Base-by-base conservation (phyloP, 768 basidiomycete genomes). In the Mrakia gelida region DNA sequence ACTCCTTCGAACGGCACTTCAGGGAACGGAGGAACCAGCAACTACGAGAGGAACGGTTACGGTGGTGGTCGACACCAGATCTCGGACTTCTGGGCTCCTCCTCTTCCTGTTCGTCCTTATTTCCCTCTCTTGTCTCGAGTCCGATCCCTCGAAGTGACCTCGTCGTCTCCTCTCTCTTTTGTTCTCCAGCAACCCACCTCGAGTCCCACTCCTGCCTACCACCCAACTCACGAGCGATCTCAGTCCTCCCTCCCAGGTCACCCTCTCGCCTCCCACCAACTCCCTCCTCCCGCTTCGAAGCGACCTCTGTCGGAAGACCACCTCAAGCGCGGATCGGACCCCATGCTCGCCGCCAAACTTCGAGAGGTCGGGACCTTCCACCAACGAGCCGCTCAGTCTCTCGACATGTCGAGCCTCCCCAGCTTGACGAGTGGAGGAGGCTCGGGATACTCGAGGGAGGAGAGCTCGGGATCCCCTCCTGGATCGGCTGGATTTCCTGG, bases 361-460 rank as follows among this genome's bases (percentile, higher is more conserved):
- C 85, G 92, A 92, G 78, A 91, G 91, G 80, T 85, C 87, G 67
- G 67, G 6, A 23, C 78, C 92, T 92, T 8, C 90, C 92, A 73
- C 85, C 92, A 92, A 7, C 91, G 93, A 70, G 91, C 92, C 6
- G 94, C 94, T 0, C 94, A 95, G 83, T 93, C 92, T 7, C 90
- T 96, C 68, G 94, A 96, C 83, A 86, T 96, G 80, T 38, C 34
- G 18, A 73, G 56, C 32, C 73, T 56, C n/a, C 54, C 61, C 28
- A 41, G 54, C 30, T 26, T 62, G 54, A 73, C 41, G 2, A 52
- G 52, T 23, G 59, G 59, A 8, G 28, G 59, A 26, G 59, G 59
- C 16, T 54, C 45, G 30, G 45, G 49, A 21, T 49, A 34, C 28
- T 54, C 56, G 30, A 34, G 41, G 15, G 54, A 26, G 34, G 32